Base-by-base conservation (phyloP, 176 grass and related monocot genomes). In the Bothriochloa decipiens region DNA sequence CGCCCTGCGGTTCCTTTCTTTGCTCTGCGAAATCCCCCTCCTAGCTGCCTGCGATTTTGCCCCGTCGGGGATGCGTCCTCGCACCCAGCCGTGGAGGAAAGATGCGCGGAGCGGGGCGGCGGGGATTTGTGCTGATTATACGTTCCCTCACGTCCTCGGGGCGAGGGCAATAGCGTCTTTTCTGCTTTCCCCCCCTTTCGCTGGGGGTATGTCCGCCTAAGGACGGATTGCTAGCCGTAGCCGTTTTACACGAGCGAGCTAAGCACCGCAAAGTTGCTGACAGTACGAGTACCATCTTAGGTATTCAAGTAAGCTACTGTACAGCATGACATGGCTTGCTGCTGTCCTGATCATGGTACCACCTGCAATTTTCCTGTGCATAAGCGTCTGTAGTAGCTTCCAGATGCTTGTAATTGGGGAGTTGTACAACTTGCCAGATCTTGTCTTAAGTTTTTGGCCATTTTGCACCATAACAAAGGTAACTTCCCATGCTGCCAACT, bases 71-170 rank as follows among this genome's bases (percentile, higher is more conserved):
- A 11, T 0, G 42, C 10, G 62, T n/a, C 10, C 77, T 50, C 18
- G 26, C 14, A 18, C 17, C 62, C 4, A 35, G 78, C 18, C 9
- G 47, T 40, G n/a, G 36, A 1, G 12, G 18, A 15, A 4, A 6
- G 36, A 1, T 55, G 35, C 52, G 55, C 47, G 65, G 65, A 81
- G 78, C 25, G 11, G 25, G 35, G 32, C 63, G n/a, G 57, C 70
- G 35, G 57, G 22, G n/a, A 70, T 76, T 81, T 52, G 22, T 66
- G 81, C 81, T 73, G 68, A 33, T 55, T 88, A 67, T 88, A 67
- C 45, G 50, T 82, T 49, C 76, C 12, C 45, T 18, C 4, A 26
- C 35, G 81, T 47, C 26, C 0, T 15, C 27, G 23, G 8, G 40
- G 39, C 4, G 68, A 16, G 74, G 67, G 75, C 42, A 63, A 37